These are phyloP conservation scores for Curvularia verruculosa DNA, from an alignment of 2,329 filamentous ascomycete genomes.

Conservation along the genomic window DNA sequence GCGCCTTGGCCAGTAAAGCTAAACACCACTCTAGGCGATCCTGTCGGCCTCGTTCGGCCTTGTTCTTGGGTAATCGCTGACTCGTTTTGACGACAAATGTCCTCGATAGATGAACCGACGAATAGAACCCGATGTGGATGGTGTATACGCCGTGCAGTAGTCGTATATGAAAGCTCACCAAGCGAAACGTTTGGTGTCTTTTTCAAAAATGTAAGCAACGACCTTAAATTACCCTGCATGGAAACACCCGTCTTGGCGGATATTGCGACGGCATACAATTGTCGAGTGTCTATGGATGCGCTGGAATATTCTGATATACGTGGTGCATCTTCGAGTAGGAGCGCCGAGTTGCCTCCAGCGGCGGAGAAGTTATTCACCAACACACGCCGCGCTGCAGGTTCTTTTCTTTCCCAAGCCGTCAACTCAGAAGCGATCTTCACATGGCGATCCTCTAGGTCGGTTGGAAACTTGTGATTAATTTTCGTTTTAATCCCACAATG, in stretches of 20 bases:
- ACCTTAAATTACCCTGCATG: conserved; percentile 9
- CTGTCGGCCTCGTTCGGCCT: not conserved
- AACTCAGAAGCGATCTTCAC: conserved; percentile 64
- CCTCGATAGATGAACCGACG: not conserved
- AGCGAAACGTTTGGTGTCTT: not conserved
- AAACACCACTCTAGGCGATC: not conserved
- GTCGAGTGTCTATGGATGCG: conserved; percentile 19
- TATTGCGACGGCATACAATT: conserved; percentile 21
- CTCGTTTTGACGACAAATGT: not conserved
- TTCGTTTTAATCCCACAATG: conserved; percentile 71
- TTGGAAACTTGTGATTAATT: conserved; percentile 66
- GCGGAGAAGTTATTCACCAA: conserved; percentile 55
- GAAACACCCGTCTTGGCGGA: conserved; percentile 23
- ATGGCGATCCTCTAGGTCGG: conserved; percentile 63
- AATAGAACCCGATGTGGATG: conserved; percentile 9
- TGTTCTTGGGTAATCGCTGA: conserved; percentile 12
- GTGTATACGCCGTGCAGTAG: conserved; percentile 32
- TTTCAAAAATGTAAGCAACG: not conserved
- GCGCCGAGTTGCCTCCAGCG: conserved; percentile 66
- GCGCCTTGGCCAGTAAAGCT: not conserved
- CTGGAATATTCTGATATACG: not conserved
- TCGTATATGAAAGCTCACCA: conserved; percentile 27
- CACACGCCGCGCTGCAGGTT: conserved; percentile 53
- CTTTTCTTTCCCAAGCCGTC: conserved; percentile 46
- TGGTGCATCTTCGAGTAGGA: conserved; percentile 27